A percentile compares a stretch with the other conserved stretches of the same genome.
phyloP scores from a whole-genome alignment of 306 rosid genomes.

The Malus fusca region DNA sequence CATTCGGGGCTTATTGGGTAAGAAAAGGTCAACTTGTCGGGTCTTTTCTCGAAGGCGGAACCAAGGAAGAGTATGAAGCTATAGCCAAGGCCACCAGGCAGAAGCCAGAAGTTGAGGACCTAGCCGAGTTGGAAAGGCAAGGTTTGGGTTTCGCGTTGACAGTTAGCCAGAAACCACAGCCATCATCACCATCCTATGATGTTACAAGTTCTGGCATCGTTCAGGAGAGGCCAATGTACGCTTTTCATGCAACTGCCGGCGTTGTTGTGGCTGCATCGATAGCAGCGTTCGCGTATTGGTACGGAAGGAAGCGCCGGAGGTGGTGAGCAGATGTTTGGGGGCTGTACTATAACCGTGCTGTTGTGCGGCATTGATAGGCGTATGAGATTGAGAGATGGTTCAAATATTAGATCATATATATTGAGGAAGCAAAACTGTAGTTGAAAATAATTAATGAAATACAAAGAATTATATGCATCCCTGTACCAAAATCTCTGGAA shows the following conservation, averaged over 20 bases:
- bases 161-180: conserved; percentile 40
- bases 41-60: conserved; percentile 72
- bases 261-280: conserved; percentile 75
- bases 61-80: conserved; percentile 65
- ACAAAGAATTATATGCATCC: background rate
- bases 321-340: conserved; percentile 49
- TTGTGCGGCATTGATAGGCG: conserved; percentile 33
- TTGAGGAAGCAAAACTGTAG: conserved; percentile 1
- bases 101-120: conserved; percentile 66
- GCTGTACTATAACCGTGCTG: conserved; percentile 1
- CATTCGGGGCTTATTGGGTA: conserved; percentile 92
- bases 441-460: background rate
- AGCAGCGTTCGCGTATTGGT: conserved; percentile 78
- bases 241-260: conserved; percentile 83
- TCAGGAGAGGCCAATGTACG: conserved; percentile 58
- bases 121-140: conserved; percentile 67
- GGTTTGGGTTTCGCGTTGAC: conserved; percentile 70
- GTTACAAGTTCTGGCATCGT: conserved; percentile 29
- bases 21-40: conserved; percentile 78
- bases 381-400: conserved; percentile 20
- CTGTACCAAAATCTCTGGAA: background rate
- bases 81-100: conserved; percentile 65
- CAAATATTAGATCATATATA: background rate
- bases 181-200: conserved; percentile 26
- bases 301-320: conserved; percentile 78